Evolutionary conservation across 306 rosid species (phyloP), one percentile per base, ranked within the genome.

Genomic region (Castanea mollissima): DNA sequence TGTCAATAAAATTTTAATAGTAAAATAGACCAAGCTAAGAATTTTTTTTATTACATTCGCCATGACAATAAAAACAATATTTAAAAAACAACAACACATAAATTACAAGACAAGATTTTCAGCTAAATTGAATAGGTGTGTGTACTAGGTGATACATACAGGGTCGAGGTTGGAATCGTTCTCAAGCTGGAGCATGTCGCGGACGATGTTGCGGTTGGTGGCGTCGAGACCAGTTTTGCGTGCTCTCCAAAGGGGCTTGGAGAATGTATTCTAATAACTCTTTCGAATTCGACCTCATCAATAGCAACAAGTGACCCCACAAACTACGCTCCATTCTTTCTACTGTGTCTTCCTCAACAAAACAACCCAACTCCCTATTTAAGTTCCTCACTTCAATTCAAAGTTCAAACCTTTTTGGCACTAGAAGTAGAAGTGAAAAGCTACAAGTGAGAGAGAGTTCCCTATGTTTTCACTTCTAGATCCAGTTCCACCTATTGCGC

Each of bases 251-350:
- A 92, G 92, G 27, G 10, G 88, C 62, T 80, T 92, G 82, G n/a
- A 92, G 91, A 79, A 88, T 83, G 85, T 71, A 92, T 67, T 92
- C 97, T 25, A 90, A 84, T 7, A 91, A 90, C 49, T 92, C 94
- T 68, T 88, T 92, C 54, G 90, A 86, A 67, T 79, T 90, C 15
- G 91, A 84, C 34, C 92, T 87, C 44, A 90, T 63, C 83, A 92
- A 70, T 5, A 86, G 83, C 10, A 93, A 87, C 56, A 92, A 75
- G 54, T 88, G 92, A 73, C 81, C 73, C 97, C 93, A 86, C 31
- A 89, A 10, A 9, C 85, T 79, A 55, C 76, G 70, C 84, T 92
- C 97, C 94, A 87, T 89, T n/a, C 41, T 44, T 3, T 31, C 34
- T 31, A 3, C 1, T 31, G 34, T 31, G 34, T 4, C 34, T 31